phyloP scores from a whole-genome alignment of 2,329 filamentous ascomycete species.

The Xylariomycetidae sp. region DNA sequence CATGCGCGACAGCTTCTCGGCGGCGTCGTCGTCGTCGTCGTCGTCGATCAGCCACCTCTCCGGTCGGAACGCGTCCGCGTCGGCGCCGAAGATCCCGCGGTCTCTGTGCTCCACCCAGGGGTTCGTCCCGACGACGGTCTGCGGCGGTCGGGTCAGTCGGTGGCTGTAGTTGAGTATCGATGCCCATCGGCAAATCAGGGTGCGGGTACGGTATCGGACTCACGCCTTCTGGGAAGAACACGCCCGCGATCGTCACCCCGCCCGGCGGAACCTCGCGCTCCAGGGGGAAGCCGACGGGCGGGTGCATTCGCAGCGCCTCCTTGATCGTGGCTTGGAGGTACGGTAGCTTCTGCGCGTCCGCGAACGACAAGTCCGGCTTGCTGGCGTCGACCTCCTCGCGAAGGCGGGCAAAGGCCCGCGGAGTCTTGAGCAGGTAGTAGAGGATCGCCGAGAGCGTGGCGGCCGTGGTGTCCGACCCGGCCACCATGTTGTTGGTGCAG shows the following conservation, averaged over 20 bases:
- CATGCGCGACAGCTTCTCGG: conserved; percentile 20
- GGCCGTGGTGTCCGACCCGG: conserved; percentile 37
- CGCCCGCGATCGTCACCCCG: conserved; percentile 34
- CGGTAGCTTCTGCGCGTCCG: conserved; percentile 34
- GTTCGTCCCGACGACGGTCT: conserved; percentile 30
- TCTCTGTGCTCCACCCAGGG: conserved; percentile 31
- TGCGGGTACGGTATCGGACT: no score
- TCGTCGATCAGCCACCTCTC: conserved; percentile 34
- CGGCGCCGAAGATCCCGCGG: conserved; percentile 25
- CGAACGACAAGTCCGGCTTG: conserved; percentile 20
- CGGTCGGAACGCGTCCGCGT: conserved; percentile 31
- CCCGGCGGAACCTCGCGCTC: conserved; percentile 40
- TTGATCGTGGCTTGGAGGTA: conserved; percentile 50
- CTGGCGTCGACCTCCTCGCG: conserved; percentile 5
- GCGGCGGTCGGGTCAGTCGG: neutral
- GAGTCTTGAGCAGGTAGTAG: conserved; percentile 34
- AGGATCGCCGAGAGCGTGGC: conserved; percentile 39
- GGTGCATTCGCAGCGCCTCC: conserved; percentile 45
- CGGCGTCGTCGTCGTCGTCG: no score
- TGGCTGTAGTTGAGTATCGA: no score
- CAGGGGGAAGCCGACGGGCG: conserved; percentile 42
- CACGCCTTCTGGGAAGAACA: conserved; percentile 25
- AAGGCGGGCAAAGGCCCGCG: neutral
- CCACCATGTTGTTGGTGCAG: conserved; percentile 12
- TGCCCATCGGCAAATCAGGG: no score